Evolutionary conservation across 768 basidiomycete species (phyloP).

Genomic region (Boletus sensibilis): DNA sequence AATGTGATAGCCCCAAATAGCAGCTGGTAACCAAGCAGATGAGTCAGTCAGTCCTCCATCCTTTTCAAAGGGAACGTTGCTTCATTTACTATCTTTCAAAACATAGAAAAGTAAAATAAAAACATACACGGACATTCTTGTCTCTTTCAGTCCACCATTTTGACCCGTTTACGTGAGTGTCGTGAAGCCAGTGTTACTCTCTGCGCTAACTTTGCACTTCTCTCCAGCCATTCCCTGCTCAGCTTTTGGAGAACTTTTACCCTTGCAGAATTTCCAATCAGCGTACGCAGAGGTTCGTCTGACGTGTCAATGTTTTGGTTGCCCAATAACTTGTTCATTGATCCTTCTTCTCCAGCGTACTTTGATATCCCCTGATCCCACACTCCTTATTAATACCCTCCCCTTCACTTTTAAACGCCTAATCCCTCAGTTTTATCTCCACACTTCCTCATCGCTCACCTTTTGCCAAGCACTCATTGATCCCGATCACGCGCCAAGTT

Average conservation of each 20-base stretch:
- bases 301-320: background rate
- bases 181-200: background rate
- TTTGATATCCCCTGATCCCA: background rate
- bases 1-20: background rate
- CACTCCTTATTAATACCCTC: conserved; percentile 12
- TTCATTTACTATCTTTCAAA: background rate
- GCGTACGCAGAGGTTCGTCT: conserved; percentile 20
- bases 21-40: background rate
- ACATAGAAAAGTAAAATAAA: background rate
- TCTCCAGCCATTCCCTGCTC: background rate
- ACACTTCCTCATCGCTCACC: background rate
- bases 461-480: conserved; percentile 9
- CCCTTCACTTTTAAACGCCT: conserved; percentile 5
- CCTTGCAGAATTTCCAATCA: background rate
- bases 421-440: background rate
- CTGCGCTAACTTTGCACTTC: background rate
- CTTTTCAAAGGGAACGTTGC: too few relatives aligned
- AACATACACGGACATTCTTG: background rate
- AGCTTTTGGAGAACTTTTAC: background rate
- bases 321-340: background rate
- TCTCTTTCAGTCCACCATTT: background rate
- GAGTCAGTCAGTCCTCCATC: background rate
- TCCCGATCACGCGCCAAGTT: conserved; percentile 12
- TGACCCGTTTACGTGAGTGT: background rate
- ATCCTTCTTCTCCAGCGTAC: conserved; percentile 9